Evolutionary conservation across 768 basidiomycete genomes (phyloP).

Genomic region (Fomitopsis serialis): DNA sequence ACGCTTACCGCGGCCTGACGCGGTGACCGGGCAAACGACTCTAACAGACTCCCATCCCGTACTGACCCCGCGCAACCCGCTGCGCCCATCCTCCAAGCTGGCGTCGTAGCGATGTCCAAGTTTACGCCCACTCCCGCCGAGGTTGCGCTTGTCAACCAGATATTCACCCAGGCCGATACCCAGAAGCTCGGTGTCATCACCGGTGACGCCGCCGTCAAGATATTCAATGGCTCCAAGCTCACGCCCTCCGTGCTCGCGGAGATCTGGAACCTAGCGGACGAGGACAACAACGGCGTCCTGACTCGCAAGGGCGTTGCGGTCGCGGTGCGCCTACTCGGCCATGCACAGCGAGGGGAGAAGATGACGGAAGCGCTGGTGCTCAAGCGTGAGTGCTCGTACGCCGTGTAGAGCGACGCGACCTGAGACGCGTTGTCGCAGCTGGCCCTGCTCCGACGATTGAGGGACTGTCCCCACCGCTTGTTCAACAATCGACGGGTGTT

Average conservation of each 20-base stretch:
- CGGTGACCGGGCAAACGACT: not conserved
- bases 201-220: constrained; percentile 84
- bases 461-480: constrained; percentile 47
- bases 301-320: constrained; percentile 83
- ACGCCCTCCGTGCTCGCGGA: constrained; percentile 77
- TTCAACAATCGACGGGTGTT: constrained; percentile 47
- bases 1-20: constrained; percentile 2
- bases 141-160: constrained; percentile 60
- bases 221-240: constrained; percentile 82
- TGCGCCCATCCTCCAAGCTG: constrained; percentile 4
- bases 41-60: not conserved
- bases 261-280: constrained; percentile 91
- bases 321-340: constrained; percentile 87
- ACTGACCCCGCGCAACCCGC: constrained; percentile 6
- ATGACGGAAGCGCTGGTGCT: constrained; percentile 54
- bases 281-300: constrained; percentile 90
- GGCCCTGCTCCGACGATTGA: constrained; percentile 82
- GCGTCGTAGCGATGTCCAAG: constrained; percentile 30
- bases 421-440: constrained; percentile 39
- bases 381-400: constrained; percentile 53
- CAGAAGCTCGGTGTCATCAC: constrained; percentile 81
- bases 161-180: constrained; percentile 69
- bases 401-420: constrained; percentile 8
- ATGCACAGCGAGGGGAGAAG: constrained; percentile 83
- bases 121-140: constrained; percentile 45